phyloP scores from a whole-genome alignment of 768 basidiomycete species.

The Phanerodontia chrysosporium region DNA sequence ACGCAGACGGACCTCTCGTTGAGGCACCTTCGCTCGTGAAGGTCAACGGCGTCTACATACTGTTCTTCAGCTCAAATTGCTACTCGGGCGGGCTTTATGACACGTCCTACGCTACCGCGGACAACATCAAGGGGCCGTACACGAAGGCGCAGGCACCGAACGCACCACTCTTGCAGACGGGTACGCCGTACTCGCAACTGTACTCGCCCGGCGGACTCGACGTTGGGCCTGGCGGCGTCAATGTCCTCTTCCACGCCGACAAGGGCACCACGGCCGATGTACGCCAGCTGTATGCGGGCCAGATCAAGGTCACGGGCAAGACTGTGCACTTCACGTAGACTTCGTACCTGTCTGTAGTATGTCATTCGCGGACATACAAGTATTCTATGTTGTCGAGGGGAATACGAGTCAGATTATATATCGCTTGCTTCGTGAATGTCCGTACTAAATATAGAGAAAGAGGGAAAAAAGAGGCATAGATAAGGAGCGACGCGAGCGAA shows the following conservation, averaged over 20 bases:
- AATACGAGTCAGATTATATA: too few species aligned
- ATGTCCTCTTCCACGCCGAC: constrained; percentile 12
- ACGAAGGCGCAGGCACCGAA: constrained; percentile 20
- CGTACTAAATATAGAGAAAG: not conserved
- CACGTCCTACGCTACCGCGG: constrained; percentile 27
- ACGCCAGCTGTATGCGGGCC: constrained; percentile 1
- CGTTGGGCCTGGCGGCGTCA: constrained; percentile 1
- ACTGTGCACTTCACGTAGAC: constrained; percentile 3
- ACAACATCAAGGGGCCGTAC: constrained; percentile 26
- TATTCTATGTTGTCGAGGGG: too few species aligned
- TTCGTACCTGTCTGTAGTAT: too few species aligned
- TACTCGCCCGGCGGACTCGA: constrained; percentile 7
- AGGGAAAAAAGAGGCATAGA: too few species aligned
- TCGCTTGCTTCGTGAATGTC: too few species aligned
- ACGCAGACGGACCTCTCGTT: constrained; percentile 26
- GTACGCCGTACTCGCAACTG: constrained; percentile 4
- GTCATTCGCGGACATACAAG: too few species aligned
- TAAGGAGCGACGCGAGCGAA: not conserved
- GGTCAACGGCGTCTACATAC: constrained; percentile 19
- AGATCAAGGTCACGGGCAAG: not conserved
- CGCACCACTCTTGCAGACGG: constrained; percentile 7
- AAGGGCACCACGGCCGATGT: not conserved
- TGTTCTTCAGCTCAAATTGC: constrained; percentile 29
- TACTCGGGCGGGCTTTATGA: constrained; percentile 26
- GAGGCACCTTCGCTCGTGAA: constrained; percentile 27